A percentile compares a stretch with the other conserved stretches of the same genome.
phyloP scores from a whole-genome alignment of 1,284 basidiomycete genomes.

The Sporisorium iseilematis-ciliati region DNA sequence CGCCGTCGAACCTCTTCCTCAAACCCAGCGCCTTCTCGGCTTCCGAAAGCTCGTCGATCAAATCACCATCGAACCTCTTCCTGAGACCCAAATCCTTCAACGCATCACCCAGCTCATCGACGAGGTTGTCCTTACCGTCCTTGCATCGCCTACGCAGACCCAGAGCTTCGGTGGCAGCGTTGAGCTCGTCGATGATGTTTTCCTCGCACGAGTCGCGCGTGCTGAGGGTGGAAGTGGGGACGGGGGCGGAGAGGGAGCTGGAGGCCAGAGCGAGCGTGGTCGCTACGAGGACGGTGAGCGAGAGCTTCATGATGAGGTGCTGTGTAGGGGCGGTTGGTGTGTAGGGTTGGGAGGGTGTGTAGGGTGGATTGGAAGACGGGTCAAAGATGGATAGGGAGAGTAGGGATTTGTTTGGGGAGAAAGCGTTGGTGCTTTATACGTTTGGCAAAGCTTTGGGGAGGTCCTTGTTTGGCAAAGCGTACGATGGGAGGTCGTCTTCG shows the following conservation, averaged over 20 bases:
- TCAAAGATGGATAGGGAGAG: neutral
- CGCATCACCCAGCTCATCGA: slow-evolving; percentile 1
- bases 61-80: neutral
- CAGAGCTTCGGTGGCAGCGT: neutral
- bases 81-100: neutral
- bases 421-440: too few relatives aligned
- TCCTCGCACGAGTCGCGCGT: neutral
- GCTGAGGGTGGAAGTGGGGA: neutral
- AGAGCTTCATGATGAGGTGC: slow-evolving; percentile 15
- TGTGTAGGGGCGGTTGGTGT: neutral
- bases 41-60: slow-evolving; percentile 10
- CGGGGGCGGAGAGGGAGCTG: slow-evolving; percentile 12
- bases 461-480: too few relatives aligned
- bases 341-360: neutral
- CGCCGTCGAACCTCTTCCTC: neutral
- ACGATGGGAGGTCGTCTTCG: too few relatives aligned
- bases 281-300: slow-evolving; percentile 4
- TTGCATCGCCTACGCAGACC: too few relatives aligned
- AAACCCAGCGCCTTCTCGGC: slow-evolving; percentile 1
- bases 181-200: slow-evolving; percentile 17
- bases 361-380: neutral
- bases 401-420: neutral
- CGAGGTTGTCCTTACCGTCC: neutral
- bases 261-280: slow-evolving; percentile 10
- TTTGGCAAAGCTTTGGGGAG: too few relatives aligned